Conservation (phyloP, 495 filamentous ascomycete species). For the Trichoderma asperelloides region DNA sequence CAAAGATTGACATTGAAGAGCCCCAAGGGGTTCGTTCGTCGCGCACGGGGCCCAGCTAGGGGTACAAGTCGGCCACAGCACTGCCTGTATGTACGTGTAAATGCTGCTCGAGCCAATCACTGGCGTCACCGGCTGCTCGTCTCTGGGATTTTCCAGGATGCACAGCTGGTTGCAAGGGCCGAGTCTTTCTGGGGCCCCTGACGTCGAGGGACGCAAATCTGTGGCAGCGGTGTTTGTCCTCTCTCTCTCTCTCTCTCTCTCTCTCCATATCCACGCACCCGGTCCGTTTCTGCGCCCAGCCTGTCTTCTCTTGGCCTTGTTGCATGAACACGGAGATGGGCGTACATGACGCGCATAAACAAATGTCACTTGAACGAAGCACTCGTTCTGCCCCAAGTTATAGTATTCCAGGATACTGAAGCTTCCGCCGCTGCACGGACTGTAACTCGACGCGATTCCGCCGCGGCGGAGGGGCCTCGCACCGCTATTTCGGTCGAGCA, state of each 20-base stretch:
- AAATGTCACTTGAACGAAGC: neutral
- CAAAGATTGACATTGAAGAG: neutral
- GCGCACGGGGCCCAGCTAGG: neutral
- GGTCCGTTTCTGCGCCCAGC: neutral
- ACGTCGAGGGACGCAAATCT: neutral
- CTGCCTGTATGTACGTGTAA: neutral
- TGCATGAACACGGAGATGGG: slow-evolving; percentile 6
- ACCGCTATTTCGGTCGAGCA: neutral
- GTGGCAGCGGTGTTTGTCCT: neutral
- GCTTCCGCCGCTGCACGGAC: neutral
- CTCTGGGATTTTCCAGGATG: neutral
- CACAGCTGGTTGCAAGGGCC: neutral
- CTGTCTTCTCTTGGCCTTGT: neutral
- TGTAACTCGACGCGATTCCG: neutral
- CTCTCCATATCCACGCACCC: neutral
- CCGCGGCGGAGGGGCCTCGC: neutral
- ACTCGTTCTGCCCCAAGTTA: neutral
- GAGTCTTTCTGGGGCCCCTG: neutral
- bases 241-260: neutral
- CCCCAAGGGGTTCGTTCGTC: neutral
- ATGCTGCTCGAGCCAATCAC: neutral
- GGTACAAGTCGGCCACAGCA: neutral
- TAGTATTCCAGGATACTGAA: neutral
- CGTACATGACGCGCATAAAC: neutral
- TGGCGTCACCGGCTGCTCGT: neutral